Base-by-base conservation (phyloP, 2,329 filamentous ascomycete species). In the Beauveria brongniartii region DNA sequence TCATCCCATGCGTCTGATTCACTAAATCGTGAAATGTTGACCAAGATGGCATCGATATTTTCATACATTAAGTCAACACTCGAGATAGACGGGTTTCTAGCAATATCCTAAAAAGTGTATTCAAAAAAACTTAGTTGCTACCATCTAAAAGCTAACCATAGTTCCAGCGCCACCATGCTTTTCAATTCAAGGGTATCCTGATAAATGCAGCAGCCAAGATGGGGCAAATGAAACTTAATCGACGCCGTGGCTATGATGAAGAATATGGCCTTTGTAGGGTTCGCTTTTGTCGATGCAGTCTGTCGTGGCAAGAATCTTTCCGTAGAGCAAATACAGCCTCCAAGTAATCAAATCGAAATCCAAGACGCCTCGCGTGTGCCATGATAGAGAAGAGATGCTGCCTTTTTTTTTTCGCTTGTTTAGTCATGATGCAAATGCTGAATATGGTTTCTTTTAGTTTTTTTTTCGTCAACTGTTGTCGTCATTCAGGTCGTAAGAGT, bases 111-210 rank as follows among this genome's bases (percentile, higher is more conserved):
- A 43, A 9, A 10, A 43, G 43, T 37, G 10, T 22, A 59, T 41
- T 44, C 14, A 26, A 18, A 46, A 26, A 20, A 20, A 41, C 10
- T 16, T 37, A 26, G 26, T 22, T 34, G 12, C 34, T 37, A 57
- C 55, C 55, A 57, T 56, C 43, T 26, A 48, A 55, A 40, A 59
- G 52, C 40, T 52, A 28, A 26, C 34, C 56, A 34, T 8, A 53
- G 7, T 37, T 20, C 48, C 56, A 26, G 48, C 50, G 48, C 37
- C 28, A 59, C 28, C 24, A 47, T 60, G 51, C n/a, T 60, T 53
- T 54, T 60, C 22, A 54, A 44, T 37, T 47, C 58, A 60, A 48
- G 58, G 58, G 58, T 60, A 60, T 60, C 41, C 50, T 53, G 34
- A 37, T 59, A 41, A n/a, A 54, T 60, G 50, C 51, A 60, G 50